Evolutionary conservation across 441 rosid species (phyloP).

Genomic region (Gossypium aridum): DNA sequence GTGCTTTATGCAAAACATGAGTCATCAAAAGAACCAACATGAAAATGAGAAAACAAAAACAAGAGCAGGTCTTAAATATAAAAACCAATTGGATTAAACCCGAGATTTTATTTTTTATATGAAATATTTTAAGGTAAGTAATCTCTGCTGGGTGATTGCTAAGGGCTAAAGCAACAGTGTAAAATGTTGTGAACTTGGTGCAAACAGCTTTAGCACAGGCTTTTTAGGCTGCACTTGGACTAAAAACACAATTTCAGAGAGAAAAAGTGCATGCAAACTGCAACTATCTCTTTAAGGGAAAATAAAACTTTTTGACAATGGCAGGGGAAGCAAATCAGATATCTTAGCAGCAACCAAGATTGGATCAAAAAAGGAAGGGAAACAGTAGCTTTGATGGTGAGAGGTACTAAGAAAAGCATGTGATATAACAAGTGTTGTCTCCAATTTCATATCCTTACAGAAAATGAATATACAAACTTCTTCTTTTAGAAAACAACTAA

Average conservation of each 20-base stretch:
- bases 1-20: not conserved
- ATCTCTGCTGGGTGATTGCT: not conserved
- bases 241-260: not conserved
- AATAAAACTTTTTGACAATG: constrained; percentile 2
- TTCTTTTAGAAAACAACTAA: not conserved
- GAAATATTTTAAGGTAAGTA: not conserved
- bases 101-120: not conserved
- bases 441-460: constrained; percentile 12
- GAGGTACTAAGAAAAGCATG: constrained; percentile 18
- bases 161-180: not conserved
- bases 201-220: constrained; percentile 13
- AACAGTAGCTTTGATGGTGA: constrained; percentile 16
- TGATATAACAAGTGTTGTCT: constrained; percentile 22
- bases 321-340: constrained; percentile 11
- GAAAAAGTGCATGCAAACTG: constrained; percentile 16
- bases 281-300: constrained; percentile 6
- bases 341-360: constrained; percentile 5
- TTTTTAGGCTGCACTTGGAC: constrained; percentile 2
- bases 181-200: constrained; percentile 3
- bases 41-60: not conserved
- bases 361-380: constrained; percentile 5
- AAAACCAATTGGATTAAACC: not conserved
- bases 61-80: not conserved
- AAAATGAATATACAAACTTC: not conserved
- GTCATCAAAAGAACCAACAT: not conserved